Evolutionary conservation across 1,139 yeast genomes (phyloP), one percentile per base, ranked within the genome.

Genomic region (Lodderomyces metapsilosis): DNA sequence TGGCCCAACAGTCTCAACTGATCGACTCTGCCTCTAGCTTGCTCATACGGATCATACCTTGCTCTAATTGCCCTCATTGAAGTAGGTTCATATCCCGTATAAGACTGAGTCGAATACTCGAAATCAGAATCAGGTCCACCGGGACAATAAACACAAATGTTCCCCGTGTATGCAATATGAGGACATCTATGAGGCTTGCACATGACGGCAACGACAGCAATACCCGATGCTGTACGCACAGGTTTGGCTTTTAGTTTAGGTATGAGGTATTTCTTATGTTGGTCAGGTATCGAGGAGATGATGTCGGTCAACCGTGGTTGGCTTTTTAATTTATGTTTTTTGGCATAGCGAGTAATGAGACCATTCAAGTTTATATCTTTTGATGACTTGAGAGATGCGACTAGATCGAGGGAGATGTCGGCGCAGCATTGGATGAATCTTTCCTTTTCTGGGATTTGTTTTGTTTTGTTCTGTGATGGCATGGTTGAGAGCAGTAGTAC

Each of bases 151-250:
- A 92, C 98, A 72, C 99, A 92, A 48, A 92, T 92, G 58, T 92
- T 92, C 46, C 99, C 99, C 0, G 99, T 92, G 62, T 92, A 94
- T 24, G 98, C 98, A 57, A 92, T 94, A 63, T 92, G 99, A 24
- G 99, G 99, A 67, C 99, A 92, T 68, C 99, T 78, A 64, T 92
- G 98, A 3, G 98, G 98, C 62, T 92, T 94, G 69, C 98, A 92
- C 98, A 94, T 92, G 28, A 94, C 98, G 0, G 98, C 98, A 39
- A 92, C 98, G 17, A 92, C 98, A 5, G 98, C 98, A 46, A 92
- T 94, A 57, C 92, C 99, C 9, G 96, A 87, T 0, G 99, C 99
- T 0, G 99, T 94, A 63, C 99, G 78, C 38, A 92, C 98, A 0
- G 99, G 99, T 62, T 92, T 92, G 22, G 98, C 98, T 67, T 92